These are phyloP conservation scores for Ulmus americana DNA, from an alignment of 331 rosid species.

Conservation along the genomic window DNA sequence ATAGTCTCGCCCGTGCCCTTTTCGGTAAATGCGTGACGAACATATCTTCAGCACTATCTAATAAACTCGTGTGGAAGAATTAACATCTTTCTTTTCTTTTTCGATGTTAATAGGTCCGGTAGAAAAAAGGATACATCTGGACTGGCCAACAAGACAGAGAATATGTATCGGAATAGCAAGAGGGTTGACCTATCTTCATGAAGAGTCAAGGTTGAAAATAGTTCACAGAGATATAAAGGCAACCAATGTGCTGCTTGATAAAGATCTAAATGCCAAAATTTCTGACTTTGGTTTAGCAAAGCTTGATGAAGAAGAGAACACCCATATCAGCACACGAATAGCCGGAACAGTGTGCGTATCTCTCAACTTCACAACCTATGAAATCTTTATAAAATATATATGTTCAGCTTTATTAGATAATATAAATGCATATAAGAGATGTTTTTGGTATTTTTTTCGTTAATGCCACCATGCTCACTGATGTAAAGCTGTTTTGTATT, in stretches of 20 bases:
- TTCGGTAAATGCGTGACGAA: conserved; percentile 41
- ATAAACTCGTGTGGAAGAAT: neutral
- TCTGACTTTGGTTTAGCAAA: conserved; percentile 90
- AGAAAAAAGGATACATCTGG: conserved; percentile 45
- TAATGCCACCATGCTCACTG: conserved; percentile 17
- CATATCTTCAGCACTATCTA: neutral
- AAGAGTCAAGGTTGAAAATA: conserved; percentile 74
- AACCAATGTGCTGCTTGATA: conserved; percentile 75
- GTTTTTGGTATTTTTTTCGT: no score
- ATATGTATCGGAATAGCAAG: conserved; percentile 66
- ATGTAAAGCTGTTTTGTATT: conserved; percentile 3
- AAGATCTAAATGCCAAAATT: conserved; percentile 60
- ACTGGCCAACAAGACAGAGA: conserved; percentile 56
- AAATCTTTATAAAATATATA: neutral
- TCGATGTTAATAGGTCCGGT: conserved; percentile 28
- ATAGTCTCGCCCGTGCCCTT: conserved; percentile 70
- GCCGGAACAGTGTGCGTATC: conserved; percentile 64
- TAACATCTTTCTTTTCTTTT: neutral
- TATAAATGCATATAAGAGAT: no score
- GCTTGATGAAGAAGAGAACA: conserved; percentile 70
- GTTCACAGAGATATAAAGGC: conserved; percentile 87
- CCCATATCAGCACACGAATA: conserved; percentile 70
- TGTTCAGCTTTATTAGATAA: neutral
- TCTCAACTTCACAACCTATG: neutral
- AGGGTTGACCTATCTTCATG: conserved; percentile 78